Base-by-base conservation (phyloP, 495 filamentous ascomycete species). In the Elaphomyces granulatus region DNA sequence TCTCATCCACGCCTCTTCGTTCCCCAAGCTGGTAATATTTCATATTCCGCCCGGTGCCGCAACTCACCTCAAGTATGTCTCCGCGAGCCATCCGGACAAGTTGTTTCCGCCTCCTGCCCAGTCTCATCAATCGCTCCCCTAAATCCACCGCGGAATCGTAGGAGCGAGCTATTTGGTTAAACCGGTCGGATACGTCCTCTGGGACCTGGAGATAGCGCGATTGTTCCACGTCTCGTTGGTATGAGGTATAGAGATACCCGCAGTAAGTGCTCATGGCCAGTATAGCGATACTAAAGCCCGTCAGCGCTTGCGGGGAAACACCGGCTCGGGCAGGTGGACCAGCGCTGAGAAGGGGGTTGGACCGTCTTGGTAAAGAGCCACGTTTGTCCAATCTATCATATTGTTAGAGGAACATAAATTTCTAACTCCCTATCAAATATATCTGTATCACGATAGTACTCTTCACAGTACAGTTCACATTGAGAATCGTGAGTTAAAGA, bases 21-120 rank as follows among this genome's bases (percentile, higher is more conserved):
- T 85, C 84, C 2, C 56, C 59, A 3, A 72, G 44, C 23, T 68
- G 59, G 55, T 92, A 96, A 59, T 76, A 94, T 16, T 70, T 63
- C 20, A 82, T 52, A 52, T 95, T 98, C 31, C 88, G 66, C 0
- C 92, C 90, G n/a, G 92, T 93, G 15, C 90, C 92, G 31, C 82
- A 81, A 37, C 82, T 82, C 9, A 87, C 77, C 55, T 98, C 92
- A 15, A 94, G 67, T 3, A 95, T 87, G 56, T 95, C 64, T 1
- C 92, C 90, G 12, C 65, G 61, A 6, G 77, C 86, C 39, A 68
- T 57, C 14, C 59, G 50, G 3, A 74, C 69, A 3, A 95, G 64
- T 36, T 68, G 59, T 23, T 66, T 64, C 14, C 87, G 74, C 41
- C 83, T 64, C 7, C 55, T 47, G 8, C 63, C 68, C 48, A 90